phyloP scores from a whole-genome alignment of 2,329 filamentous ascomycete genomes.

The Cryphonectria parasitica region DNA sequence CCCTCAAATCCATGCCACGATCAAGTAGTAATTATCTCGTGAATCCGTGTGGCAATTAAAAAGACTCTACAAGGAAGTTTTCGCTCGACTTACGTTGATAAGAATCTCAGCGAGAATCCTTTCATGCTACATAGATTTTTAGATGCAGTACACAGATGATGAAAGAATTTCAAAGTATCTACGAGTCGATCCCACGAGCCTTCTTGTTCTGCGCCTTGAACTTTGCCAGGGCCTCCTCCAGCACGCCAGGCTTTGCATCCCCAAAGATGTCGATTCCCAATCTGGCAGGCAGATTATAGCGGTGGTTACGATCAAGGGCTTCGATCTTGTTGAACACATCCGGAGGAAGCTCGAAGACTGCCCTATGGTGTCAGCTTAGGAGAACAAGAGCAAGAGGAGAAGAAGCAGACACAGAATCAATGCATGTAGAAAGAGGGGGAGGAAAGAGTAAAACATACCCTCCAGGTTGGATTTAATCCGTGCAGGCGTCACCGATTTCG shows the following conservation, averaged over 20 bases:
- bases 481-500: conserved; percentile 57
- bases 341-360: conserved; percentile 27
- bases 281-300: conserved; percentile 26
- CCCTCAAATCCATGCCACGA: no score
- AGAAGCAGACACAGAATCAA: neutral
- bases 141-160: neutral
- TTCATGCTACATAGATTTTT: neutral
- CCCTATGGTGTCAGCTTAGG: neutral
- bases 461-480: conserved; percentile 53
- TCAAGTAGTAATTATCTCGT: no score
- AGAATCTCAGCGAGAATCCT: no score
- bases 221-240: conserved; percentile 28
- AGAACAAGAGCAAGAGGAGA: neutral
- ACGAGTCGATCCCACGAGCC: conserved; percentile 21
- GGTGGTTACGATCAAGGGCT: conserved; percentile 25
- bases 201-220: conserved; percentile 28
- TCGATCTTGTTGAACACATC: conserved; percentile 22
- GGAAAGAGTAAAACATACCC: conserved; percentile 14
- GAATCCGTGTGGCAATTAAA: no score
- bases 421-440: neutral
- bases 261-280: conserved; percentile 29
- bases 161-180: neutral
- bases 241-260: conserved; percentile 27
- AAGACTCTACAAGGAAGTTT: no score
- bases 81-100: no score